Conservation (phyloP, 2,329 filamentous ascomycete genomes). For the Exophiala mesophila region DNA sequence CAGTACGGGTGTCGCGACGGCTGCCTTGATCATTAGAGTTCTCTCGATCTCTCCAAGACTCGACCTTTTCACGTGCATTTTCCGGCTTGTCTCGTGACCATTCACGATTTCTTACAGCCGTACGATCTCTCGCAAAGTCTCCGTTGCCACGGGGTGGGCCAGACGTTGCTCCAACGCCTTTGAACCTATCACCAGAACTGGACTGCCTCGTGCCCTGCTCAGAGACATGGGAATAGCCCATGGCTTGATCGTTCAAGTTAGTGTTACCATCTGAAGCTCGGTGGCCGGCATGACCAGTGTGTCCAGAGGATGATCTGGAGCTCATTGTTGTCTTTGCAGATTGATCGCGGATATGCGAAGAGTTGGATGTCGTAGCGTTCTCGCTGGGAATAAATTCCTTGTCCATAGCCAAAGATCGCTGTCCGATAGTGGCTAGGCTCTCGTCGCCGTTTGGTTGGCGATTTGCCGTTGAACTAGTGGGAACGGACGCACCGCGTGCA, state of each 20-base stretch:
- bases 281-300: slow-evolving; percentile 11
- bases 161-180: slow-evolving; percentile 7
- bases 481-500: slow-evolving; percentile 37
- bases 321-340: slow-evolving; percentile 9
- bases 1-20: slow-evolving; percentile 34
- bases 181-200: slow-evolving; percentile 13
- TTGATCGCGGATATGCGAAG: slow-evolving; percentile 8
- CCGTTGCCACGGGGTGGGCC: slow-evolving; percentile 8
- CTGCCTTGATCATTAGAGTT: slow-evolving; percentile 34
- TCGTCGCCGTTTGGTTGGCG: slow-evolving; percentile 35
- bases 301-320: slow-evolving; percentile 25
- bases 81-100: slow-evolving; percentile 29
- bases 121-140: slow-evolving; percentile 17
- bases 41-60: slow-evolving; percentile 33
- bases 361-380: background rate
- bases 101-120: slow-evolving; percentile 24
- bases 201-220: slow-evolving; percentile 11
- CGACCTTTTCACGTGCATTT: slow-evolving; percentile 27
- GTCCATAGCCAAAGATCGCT: slow-evolving; percentile 30
- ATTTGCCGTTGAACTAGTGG: slow-evolving; percentile 33
- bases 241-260: slow-evolving; percentile 15
- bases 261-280: background rate
- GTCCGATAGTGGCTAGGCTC: slow-evolving; percentile 30
- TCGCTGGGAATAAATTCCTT: slow-evolving; percentile 7
- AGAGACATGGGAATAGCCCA: slow-evolving; percentile 5